Evolutionary conservation across 371 early-diverging fungal species (phyloP).

Genomic region (Modicella reniformis): DNA sequence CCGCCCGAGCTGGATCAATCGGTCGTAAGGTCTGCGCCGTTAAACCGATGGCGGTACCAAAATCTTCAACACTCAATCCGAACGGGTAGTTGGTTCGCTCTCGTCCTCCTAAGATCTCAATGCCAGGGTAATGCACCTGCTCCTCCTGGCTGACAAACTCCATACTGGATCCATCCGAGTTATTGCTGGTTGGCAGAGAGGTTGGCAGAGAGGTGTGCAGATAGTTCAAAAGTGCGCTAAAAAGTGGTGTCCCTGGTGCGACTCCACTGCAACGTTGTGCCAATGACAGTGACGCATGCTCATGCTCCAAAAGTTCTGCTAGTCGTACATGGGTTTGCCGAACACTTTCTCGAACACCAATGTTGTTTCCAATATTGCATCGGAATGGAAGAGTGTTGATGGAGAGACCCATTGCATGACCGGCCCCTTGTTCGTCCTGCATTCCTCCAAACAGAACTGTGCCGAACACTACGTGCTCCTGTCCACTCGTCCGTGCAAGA

Average conservation of each 20-base stretch:
- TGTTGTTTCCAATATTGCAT: slow-evolving; percentile 5
- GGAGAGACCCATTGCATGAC: slow-evolving; percentile 5
- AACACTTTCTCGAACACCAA: slow-evolving; percentile 6
- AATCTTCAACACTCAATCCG: slow-evolving; percentile 2
- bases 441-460: slow-evolving; percentile 20
- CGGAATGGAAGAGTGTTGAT: slow-evolving; percentile 30
- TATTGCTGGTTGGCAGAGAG: background rate
- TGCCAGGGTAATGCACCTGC: background rate
- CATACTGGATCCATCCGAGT: background rate
- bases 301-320: slow-evolving; percentile 17
- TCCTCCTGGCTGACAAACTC: too few species aligned
- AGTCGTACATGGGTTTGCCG: background rate
- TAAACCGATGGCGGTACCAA: background rate
- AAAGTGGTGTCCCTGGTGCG: slow-evolving; percentile 26
- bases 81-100: slow-evolving; percentile 22
- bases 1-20: background rate
- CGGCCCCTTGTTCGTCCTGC: background rate
- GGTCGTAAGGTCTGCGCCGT: background rate
- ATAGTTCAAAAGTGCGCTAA: slow-evolving; percentile 31
- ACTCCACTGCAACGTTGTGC: slow-evolving; percentile 37
- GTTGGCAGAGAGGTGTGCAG: slow-evolving; percentile 17
- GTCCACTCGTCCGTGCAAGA: slow-evolving; percentile 20
- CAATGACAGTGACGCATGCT: slow-evolving; percentile 20
- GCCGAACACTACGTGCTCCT: slow-evolving; percentile 24
- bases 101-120: background rate